Evolutionary conservation across 2,329 filamentous ascomycete species (phyloP).

Genomic region (Ophiostoma sp.): DNA sequence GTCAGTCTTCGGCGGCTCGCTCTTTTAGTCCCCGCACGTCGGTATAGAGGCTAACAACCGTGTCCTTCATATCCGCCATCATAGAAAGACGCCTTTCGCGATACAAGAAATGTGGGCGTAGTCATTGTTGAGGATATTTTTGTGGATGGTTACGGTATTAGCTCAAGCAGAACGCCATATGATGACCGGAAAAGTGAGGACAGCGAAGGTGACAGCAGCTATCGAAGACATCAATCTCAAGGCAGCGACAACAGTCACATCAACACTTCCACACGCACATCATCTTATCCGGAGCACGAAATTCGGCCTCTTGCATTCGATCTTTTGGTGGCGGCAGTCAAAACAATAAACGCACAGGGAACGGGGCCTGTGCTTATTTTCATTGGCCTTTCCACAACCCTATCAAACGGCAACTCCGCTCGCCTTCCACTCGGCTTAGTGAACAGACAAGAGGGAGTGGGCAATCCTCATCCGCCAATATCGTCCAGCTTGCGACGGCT

Average conservation of each 20-base stretch:
- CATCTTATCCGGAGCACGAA: neutral
- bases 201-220: neutral
- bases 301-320: neutral
- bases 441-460: no score
- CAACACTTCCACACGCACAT: neutral
- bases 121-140: slow-evolving; percentile 6
- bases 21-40: no score
- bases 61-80: no score
- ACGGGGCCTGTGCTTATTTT: neutral
- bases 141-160: neutral
- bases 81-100: neutral
- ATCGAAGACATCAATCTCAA: neutral
- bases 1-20: no score
- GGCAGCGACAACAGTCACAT: neutral
- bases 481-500: neutral
- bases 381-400: neutral
- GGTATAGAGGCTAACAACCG: no score
- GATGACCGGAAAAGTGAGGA: neutral
- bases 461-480: neutral
- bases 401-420: neutral
- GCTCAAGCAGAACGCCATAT: neutral
- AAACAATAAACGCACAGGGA: neutral
- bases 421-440: neutral
- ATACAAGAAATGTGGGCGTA: neutral
- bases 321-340: neutral